Conservation (phyloP, 352 stramenopile species). For the Aphanomyces cochlioides region DNA sequence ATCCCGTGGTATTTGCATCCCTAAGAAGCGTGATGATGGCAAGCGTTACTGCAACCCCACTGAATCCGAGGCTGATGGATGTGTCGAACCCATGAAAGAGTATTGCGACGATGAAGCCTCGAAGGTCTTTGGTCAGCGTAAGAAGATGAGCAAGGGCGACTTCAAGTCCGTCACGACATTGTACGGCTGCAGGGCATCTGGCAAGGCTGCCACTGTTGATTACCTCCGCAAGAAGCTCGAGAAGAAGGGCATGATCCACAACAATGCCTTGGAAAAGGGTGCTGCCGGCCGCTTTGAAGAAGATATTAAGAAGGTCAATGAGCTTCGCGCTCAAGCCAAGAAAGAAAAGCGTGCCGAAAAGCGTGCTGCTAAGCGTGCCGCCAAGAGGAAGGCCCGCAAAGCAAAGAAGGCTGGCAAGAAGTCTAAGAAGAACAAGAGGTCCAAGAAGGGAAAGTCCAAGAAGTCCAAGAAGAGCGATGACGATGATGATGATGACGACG, state of each 20-base stretch:
- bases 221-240: background rate
- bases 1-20: conserved; percentile 59
- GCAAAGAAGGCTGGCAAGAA: conserved; percentile 3
- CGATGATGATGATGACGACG: background rate
- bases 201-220: conserved; percentile 4
- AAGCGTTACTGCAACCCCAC: conserved; percentile 59
- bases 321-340: background rate
- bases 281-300: background rate
- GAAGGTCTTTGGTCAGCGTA: conserved; percentile 53
- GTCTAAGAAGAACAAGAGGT: background rate
- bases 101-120: conserved; percentile 71
- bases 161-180: conserved; percentile 30
- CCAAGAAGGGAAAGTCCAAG: background rate
- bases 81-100: conserved; percentile 55
- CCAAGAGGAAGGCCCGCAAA: background rate
- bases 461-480: too few species aligned
- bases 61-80: conserved; percentile 53
- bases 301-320: background rate
- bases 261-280: background rate
- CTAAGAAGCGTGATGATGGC: conserved; percentile 57
- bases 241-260: conserved; percentile 19
- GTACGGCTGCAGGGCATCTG: conserved; percentile 2
- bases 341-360: background rate
- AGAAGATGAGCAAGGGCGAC: conserved; percentile 54
- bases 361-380: background rate